Evolutionary conservation across 768 basidiomycete species (phyloP).

Genomic region (Solioccasus polychromus): DNA sequence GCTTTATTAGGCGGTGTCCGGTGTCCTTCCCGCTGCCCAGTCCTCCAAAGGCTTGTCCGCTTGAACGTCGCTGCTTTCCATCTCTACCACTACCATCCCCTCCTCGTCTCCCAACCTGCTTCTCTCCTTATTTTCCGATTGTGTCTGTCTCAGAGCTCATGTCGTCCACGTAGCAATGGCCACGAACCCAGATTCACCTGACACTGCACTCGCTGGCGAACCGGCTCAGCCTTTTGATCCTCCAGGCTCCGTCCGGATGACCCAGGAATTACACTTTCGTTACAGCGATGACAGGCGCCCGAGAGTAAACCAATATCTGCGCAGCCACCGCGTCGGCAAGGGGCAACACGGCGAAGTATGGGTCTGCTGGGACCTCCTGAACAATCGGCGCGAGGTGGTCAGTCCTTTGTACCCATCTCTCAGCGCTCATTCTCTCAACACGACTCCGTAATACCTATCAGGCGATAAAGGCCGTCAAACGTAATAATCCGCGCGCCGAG

Average conservation of each 20-base stretch:
- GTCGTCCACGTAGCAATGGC: constrained; percentile 26
- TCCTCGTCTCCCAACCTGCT: constrained; percentile 26
- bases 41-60: constrained; percentile 9
- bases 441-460: constrained; percentile 28
- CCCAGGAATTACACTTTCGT: constrained; percentile 40
- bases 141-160: constrained; percentile 15
- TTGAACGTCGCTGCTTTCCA: constrained; percentile 20
- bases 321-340: constrained; percentile 72
- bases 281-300: constrained; percentile 39
- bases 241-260: constrained; percentile 48
- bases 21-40: constrained; percentile 14
- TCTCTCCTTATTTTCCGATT: constrained; percentile 9
- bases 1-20: constrained; percentile 29
- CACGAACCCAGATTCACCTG: constrained; percentile 23
- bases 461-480: constrained; percentile 79
- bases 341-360: constrained; percentile 93
- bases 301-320: constrained; percentile 84
- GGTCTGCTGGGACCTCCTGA: constrained; percentile 56
- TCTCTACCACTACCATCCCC: constrained; percentile 19
- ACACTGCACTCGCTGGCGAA: constrained; percentile 35
- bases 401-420: constrained; percentile 23
- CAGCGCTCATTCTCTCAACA: constrained; percentile 3
- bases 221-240: constrained; percentile 36
- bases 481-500: constrained; percentile 69
- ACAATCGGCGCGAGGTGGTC: constrained; percentile 47